Evolutionary conservation across 441 rosid genomes (phyloP).

Genomic region (Pelargonium myrrhifolium): DNA sequence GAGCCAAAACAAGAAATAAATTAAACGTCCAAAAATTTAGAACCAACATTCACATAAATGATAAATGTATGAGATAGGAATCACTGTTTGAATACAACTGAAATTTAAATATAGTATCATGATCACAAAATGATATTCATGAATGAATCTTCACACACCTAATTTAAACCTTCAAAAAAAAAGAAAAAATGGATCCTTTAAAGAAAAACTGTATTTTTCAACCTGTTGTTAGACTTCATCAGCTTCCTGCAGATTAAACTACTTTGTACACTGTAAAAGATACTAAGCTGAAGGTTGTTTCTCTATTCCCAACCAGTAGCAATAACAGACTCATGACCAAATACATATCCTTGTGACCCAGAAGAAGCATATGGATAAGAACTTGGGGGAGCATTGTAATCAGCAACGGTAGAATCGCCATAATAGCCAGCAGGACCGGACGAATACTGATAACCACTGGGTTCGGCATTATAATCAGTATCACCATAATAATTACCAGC

Average conservation of each 20-base stretch:
- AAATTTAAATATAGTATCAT: too few species aligned
- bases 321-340: slow-evolving; percentile 11
- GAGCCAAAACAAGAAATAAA: too few species aligned
- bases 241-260: not conserved
- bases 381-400: slow-evolving; percentile 3
- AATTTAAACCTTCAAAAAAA: too few species aligned
- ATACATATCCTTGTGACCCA: slow-evolving; percentile 8
- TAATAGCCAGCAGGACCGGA: not conserved
- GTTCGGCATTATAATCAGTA: not conserved
- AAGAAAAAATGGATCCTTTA: not conserved
- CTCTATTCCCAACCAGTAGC: slow-evolving; percentile 36
- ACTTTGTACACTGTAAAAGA: not conserved
- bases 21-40: too few species aligned
- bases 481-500: not conserved
- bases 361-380: not conserved
- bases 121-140: too few species aligned
- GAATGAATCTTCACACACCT: too few species aligned
- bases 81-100: too few species aligned
- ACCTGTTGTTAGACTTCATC: slow-evolving; percentile 14
- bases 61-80: too few species aligned
- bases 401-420: not conserved
- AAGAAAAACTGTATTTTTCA: not conserved
- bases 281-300: not conserved
- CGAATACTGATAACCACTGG: not conserved
- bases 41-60: too few species aligned